Conservation (phyloP, 2,329 filamentous ascomycete genomes). For the Pyricularia grisea region DNA sequence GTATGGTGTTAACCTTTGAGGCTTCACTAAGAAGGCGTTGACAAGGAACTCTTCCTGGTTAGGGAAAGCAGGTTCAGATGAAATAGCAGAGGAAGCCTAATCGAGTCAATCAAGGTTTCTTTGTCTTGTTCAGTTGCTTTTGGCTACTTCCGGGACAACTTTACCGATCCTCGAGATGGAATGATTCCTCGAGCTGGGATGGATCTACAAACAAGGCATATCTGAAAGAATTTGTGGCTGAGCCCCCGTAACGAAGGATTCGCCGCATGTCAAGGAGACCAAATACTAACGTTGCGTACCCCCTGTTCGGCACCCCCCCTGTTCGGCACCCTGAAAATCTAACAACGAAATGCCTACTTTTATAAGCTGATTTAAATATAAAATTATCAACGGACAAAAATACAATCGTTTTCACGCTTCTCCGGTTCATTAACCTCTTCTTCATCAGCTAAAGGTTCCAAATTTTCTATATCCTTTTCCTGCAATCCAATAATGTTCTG, state of each 20-base stretch:
- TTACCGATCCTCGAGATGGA: not conserved
- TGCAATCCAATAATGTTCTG: too few relatives aligned
- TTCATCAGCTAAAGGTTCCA: too few relatives aligned
- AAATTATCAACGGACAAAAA: too few relatives aligned
- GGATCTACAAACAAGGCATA: not conserved
- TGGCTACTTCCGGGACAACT: not conserved
- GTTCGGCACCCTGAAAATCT: too few relatives aligned
- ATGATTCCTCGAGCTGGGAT: not conserved
- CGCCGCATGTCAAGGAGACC: too few relatives aligned
- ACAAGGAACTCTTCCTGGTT: not conserved
- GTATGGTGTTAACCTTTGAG: not conserved
- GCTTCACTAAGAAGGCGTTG: not conserved
- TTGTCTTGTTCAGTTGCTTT: not conserved
- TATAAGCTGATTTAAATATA: too few relatives aligned
- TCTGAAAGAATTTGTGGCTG: not conserved
- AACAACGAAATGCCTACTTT: too few relatives aligned
- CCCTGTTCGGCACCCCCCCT: too few relatives aligned
- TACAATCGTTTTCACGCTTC: too few relatives aligned
- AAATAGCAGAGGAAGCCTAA: not conserved
- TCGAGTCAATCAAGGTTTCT: not conserved
- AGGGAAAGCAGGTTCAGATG: not conserved
- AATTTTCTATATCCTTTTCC: too few relatives aligned
- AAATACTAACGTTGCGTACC: too few relatives aligned
- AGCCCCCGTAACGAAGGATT: not conserved
- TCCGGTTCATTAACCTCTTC: too few relatives aligned